These are phyloP conservation scores for Penicillium manginii DNA, from an alignment of 495 filamentous ascomycete species.

Conservation along the genomic window DNA sequence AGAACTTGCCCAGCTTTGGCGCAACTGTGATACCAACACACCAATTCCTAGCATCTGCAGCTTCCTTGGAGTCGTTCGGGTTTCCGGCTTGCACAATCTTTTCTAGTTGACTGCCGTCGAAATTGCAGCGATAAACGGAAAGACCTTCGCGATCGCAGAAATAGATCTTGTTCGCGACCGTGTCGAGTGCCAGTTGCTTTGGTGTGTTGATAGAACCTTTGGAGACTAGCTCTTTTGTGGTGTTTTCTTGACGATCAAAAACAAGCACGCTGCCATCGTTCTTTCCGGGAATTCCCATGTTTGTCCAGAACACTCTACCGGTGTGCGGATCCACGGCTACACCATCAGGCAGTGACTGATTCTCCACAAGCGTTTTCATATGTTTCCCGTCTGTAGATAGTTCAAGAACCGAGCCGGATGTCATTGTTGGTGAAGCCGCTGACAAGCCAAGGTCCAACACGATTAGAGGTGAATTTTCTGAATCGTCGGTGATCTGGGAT, in stretches of 20 bases:
- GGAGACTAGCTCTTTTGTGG: constrained; percentile 37
- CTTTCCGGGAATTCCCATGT: constrained; percentile 48
- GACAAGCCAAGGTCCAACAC: constrained; percentile 36
- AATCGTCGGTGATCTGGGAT: neutral
- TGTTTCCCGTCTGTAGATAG: constrained; percentile 19
- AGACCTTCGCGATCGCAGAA: constrained; percentile 59
- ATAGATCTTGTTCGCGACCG: constrained; percentile 41
- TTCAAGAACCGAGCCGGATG: constrained; percentile 29
- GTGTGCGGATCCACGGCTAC: constrained; percentile 38
- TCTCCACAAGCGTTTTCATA: constrained; percentile 23
- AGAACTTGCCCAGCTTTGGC: constrained; percentile 44
- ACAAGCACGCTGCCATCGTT: constrained; percentile 48
- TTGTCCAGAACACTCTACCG: constrained; percentile 54
- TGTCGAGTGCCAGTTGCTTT: constrained; percentile 52
- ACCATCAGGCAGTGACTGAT: constrained; percentile 50
- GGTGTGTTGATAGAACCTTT: constrained; percentile 50
- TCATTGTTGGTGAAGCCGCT: constrained; percentile 13
- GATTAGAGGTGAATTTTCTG: constrained; percentile 18
- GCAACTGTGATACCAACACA: constrained; percentile 37
- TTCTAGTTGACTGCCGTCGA: constrained; percentile 49
- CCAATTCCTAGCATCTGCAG: constrained; percentile 33
- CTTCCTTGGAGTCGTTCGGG: constrained; percentile 19
- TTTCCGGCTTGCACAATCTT: constrained; percentile 43
- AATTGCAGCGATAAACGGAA: constrained; percentile 46
- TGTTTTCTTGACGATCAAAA: constrained; percentile 42